A percentile compares a stretch with the other conserved stretches of the same genome.
phyloP scores from a whole-genome alignment of 495 filamentous ascomycete genomes.

The Trichoderma reesei region DNA sequence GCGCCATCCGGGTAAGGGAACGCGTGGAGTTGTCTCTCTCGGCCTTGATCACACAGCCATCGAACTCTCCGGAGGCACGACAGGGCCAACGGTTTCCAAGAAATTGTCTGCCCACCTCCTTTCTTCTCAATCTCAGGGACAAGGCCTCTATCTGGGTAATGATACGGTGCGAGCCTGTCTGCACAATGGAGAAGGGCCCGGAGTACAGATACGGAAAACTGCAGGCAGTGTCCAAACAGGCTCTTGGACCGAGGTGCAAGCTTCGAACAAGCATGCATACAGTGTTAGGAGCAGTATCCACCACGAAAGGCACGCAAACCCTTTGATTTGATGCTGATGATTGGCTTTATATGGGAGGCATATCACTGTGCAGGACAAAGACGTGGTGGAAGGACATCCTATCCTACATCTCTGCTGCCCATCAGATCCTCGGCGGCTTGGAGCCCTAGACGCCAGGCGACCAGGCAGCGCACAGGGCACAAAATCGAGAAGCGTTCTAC shows the following conservation, averaged over 20 bases:
- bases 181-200: neutral
- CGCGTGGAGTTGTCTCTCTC: neutral
- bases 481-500: neutral
- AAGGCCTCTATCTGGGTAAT: neutral
- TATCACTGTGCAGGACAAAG: too few relatives aligned
- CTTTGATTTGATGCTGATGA: too few relatives aligned
- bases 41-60: too few relatives aligned
- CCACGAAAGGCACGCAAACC: too few relatives aligned
- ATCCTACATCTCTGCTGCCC: too few relatives aligned
- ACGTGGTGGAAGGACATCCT: too few relatives aligned
- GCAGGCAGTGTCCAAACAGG: neutral
- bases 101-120: neutral
- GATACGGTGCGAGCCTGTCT: neutral
- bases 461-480: neutral
- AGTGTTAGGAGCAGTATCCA: too few relatives aligned
- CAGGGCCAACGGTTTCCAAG: neutral
- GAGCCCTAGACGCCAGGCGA: neutral
- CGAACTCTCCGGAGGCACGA: too few relatives aligned
- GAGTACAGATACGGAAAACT: neutral
- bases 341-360: too few relatives aligned
- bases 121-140: neutral
- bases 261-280: too few relatives aligned
- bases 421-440: neutral
- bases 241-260: neutral
- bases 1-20: neutral